Conservation (phyloP, 164 flowering plant species). For the Taxillus chinensis region DNA sequence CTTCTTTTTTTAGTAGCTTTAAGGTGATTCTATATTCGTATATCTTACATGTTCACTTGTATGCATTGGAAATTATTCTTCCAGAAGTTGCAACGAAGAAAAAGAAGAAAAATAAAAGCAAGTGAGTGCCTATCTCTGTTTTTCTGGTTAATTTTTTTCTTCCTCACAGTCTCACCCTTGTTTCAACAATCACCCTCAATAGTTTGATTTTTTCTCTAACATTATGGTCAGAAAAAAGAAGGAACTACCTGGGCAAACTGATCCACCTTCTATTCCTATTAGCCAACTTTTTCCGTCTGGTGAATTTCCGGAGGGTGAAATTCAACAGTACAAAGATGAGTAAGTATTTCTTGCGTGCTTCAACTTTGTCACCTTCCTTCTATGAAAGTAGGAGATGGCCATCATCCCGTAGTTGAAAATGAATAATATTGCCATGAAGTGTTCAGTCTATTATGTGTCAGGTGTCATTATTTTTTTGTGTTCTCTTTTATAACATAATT, state of each 20-base stretch:
- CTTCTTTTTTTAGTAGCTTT: background rate
- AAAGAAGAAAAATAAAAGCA: constrained; percentile 91
- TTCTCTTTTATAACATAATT: too few species aligned
- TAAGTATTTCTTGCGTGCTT: constrained; percentile 30
- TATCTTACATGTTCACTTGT: background rate
- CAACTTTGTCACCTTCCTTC: background rate
- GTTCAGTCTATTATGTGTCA: too few species aligned
- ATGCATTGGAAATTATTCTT: background rate
- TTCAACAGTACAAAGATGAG: constrained; percentile 95
- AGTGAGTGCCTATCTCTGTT: constrained; percentile 36
- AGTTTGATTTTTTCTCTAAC: background rate
- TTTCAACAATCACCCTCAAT: background rate
- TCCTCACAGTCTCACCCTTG: background rate
- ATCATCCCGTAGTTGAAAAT: too few species aligned
- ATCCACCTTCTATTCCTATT: constrained; percentile 88
- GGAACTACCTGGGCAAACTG: constrained; percentile 67
- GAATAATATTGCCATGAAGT: too few species aligned
- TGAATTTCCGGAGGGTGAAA: constrained; percentile 97
- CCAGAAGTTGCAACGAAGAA: constrained; percentile 82
- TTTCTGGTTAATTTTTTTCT: background rate
- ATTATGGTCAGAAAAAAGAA: constrained; percentile 80
- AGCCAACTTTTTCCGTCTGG: constrained; percentile 79
- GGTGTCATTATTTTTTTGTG: too few species aligned
- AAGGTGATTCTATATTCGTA: background rate
- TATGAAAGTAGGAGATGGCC: too few species aligned